Base-by-base conservation (phyloP, 1,284 basidiomycete species). In the Tylopilus sp. region DNA sequence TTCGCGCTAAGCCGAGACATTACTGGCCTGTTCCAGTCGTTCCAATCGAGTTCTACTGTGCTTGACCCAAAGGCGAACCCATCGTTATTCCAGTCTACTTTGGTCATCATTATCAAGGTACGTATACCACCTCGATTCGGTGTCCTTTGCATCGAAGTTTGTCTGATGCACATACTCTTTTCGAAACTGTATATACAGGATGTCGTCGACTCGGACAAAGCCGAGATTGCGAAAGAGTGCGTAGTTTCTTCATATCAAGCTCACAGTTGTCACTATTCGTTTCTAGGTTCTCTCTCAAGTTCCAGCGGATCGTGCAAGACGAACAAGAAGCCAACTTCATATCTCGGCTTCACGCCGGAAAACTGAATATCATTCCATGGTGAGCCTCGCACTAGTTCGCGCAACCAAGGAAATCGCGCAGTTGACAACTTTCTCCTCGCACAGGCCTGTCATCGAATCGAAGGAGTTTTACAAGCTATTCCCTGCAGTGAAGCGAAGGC, bases 321-420 rank as follows among this genome's bases (percentile, higher is more conserved):
- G 88, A 91, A 62, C 87, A 89, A 73, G 86, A 83, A 38, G 80
- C 85, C 0, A 90, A 91, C 65, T 91, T 90, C 72, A 87, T 90
- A 61, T 83, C 85, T 19, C 82, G 81, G 3, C 77, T 89, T 9
- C 86, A 91, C 65, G 80, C 81, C 1, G 88, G 89, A 1, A 81
- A 81, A 57, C 69, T 90, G 6, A 81, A 81, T 51, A 90, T 91
- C 22, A 82, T 91, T n/a, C 88, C 89, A 18, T 91, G 77, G 77
- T 78, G 60, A 53, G 64, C 22, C 39, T 6, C 12, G 19, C 0
- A 26, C 18, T 0, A 32, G n/a, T 8, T 19, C 16, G 8, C 4
- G 3, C 16, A 36, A 26, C 2, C 1, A 3, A 9, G 5, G 32
- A 47, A 47, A 47, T 19, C 0, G n/a, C 1, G 10, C 8, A 12